phyloP scores from a whole-genome alignment of 2,329 filamentous ascomycete genomes.

The Colletotrichum theobromicola region DNA sequence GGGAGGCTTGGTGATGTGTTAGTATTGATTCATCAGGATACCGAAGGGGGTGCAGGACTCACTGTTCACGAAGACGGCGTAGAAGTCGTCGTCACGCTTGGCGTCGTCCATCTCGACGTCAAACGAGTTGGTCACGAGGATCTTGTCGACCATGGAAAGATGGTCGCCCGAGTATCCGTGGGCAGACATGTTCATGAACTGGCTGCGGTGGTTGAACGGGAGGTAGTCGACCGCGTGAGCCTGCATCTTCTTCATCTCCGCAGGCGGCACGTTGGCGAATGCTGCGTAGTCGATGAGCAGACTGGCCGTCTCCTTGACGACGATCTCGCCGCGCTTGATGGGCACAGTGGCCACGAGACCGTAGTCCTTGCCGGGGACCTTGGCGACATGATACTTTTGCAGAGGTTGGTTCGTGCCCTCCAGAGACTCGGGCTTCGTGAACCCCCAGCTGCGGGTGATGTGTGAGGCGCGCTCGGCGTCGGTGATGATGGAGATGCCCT shows the following conservation, averaged over 20 bases:
- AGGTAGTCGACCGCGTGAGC: conserved; percentile 33
- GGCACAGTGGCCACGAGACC: conserved; percentile 38
- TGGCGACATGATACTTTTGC: conserved; percentile 35
- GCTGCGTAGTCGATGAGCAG: conserved; percentile 44
- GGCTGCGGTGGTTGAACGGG: conserved; percentile 31
- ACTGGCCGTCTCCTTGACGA: conserved; percentile 43
- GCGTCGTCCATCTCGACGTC: conserved; percentile 37
- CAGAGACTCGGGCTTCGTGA: conserved; percentile 28
- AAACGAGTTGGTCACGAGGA: conserved; percentile 43
- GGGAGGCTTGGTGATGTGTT: conserved; percentile 32
- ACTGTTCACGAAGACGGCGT: conserved; percentile 44
- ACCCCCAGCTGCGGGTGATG: conserved; percentile 31
- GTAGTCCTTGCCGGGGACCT: conserved; percentile 50
- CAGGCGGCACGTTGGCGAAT: conserved; percentile 32
- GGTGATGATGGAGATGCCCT: conserved; percentile 45
- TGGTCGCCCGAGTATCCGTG: conserved; percentile 31
- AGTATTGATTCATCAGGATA: neutral
- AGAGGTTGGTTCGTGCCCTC: conserved; percentile 27
- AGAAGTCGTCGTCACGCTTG: conserved; percentile 35
- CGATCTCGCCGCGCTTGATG: conserved; percentile 39
- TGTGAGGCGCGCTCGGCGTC: conserved; percentile 34
- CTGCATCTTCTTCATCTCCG: conserved; percentile 34
- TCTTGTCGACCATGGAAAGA: conserved; percentile 35
- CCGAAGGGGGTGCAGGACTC: neutral
- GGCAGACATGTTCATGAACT: conserved; percentile 41